Base-by-base conservation (phyloP, 805 yeast species). In the Candida chilensis region DNA sequence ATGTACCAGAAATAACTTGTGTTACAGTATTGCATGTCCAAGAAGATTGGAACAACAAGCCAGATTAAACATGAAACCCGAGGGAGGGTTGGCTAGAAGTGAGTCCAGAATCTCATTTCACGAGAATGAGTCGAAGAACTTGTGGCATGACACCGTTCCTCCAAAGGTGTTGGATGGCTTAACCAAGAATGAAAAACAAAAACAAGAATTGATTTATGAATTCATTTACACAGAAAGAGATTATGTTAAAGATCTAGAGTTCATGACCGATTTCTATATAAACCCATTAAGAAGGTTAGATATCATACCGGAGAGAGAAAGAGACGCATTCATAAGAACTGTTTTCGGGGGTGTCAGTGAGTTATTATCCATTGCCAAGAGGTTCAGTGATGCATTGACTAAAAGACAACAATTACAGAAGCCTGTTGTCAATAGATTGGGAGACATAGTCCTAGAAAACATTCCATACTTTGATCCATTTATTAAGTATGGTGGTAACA, bases 11-110 rank as follows among this genome's bases (percentile, higher is more conserved):
- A 94, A 85, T 45, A 65, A 74, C 20, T 60, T 90, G 24, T 92
- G 98, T 56, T 92, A 92, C 55, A 83, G 95, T 26, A 88, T 92
- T 42, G 94, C 96, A 9, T 92, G 98, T 57, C 98, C 98, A 11
- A 71, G 96, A 41, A 71, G 97, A 38, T 62, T 92, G 29, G 97
- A 90, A 54, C 97, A 92, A 54, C 97, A 90, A 49, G 95, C 95
- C 4, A 67, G 97, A 36, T 67, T 85, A 30, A 87, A 88, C 44
- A 68, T 85, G 74, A 84, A 84, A 50, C 85, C 92, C 3, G 81
- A 82, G 44, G 92, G 94, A 27, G 94, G 90, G 1, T 64, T 90
- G 42, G 70, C 76, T 36, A 62, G 94, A 29, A 83, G 90, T 10
- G 88, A 79, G 25, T 71, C 80, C 5, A 67, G 77, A 31, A 56